These are phyloP conservation scores for Nepenthes mirabilis DNA, from an alignment of 148 eudicot species.

Conservation along the genomic window DNA sequence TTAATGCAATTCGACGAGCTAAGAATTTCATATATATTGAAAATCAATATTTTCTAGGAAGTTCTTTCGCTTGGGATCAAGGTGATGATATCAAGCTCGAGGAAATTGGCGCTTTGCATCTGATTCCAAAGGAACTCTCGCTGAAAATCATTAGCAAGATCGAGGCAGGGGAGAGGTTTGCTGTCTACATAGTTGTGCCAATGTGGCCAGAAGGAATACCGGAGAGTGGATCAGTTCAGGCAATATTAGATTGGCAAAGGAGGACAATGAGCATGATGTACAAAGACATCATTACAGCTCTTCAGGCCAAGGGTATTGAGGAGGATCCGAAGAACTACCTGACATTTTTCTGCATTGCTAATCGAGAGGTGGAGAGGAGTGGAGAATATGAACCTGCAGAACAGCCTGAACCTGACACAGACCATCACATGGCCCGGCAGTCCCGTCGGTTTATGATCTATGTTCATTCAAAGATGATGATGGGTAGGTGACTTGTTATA, in stretches of 20 bases:
- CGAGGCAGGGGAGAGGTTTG: conserved; percentile 59
- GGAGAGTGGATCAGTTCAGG: conserved; percentile 66
- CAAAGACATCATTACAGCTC: conserved; percentile 44
- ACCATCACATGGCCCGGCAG: conserved; percentile 49
- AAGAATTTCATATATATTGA: conserved; percentile 62
- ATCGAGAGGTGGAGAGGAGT: conserved; percentile 46
- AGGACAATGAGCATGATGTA: conserved; percentile 72
- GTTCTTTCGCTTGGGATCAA: conserved; percentile 43
- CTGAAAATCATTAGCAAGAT: conserved; percentile 65
- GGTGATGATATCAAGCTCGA: conserved; percentile 32
- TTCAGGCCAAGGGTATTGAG: conserved; percentile 39
- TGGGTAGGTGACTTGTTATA: conserved; percentile 23
- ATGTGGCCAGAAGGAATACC: conserved; percentile 84
- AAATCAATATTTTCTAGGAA: conserved; percentile 72
- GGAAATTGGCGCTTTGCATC: conserved; percentile 54
- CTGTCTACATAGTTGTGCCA: conserved; percentile 57
- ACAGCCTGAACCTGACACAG: conserved; percentile 48
- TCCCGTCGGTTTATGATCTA: conserved; percentile 74
- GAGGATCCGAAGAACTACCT: conserved; percentile 70
- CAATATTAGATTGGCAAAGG: conserved; percentile 63
- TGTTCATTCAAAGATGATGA: conserved; percentile 87
- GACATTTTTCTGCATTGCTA: conserved; percentile 74
- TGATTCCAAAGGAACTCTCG: conserved; percentile 69
- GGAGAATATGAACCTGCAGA: conserved; percentile 66
- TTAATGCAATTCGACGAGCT: conserved; percentile 68